Evolutionary conservation across 495 filamentous ascomycete species (phyloP).

Genomic region (Talaromyces borbonicus): DNA sequence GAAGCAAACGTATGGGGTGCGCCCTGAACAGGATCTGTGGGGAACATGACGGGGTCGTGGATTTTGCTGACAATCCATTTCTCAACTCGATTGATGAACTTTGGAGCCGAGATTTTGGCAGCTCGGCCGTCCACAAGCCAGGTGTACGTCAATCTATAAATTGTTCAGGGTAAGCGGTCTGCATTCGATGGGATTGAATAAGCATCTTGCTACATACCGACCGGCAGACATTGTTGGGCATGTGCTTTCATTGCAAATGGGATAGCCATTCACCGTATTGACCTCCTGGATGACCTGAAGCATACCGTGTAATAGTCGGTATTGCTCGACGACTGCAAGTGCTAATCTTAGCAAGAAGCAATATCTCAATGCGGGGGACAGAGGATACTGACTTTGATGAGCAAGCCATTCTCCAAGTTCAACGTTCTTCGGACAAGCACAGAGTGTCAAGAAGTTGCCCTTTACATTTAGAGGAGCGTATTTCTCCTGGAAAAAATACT

Average conservation of each 20-base stretch:
- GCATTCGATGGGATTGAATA: no score
- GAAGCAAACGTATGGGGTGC: slow-evolving; percentile 49
- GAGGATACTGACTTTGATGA: slow-evolving; percentile 63
- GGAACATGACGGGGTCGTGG: slow-evolving; percentile 76
- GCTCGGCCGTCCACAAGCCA: slow-evolving; percentile 55
- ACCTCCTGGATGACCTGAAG: slow-evolving; percentile 71
- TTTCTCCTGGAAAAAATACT: slow-evolving; percentile 69
- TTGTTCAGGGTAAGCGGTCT: neutral
- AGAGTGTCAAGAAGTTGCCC: slow-evolving; percentile 92
- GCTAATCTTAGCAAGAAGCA: neutral
- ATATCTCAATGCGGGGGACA: neutral
- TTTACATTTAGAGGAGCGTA: slow-evolving; percentile 82
- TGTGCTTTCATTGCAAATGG: slow-evolving; percentile 70
- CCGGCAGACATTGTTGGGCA: slow-evolving; percentile 91
- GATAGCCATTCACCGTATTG: slow-evolving; percentile 56
- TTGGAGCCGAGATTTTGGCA: slow-evolving; percentile 61
- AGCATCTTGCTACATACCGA: slow-evolving; percentile 60
- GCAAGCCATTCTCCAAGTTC: slow-evolving; percentile 91
- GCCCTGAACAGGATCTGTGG: slow-evolving; percentile 56
- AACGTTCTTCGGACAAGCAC: slow-evolving; percentile 77
- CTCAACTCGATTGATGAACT: slow-evolving; percentile 87
- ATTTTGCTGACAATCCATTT: slow-evolving; percentile 92
- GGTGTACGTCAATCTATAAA: slow-evolving; percentile 72
- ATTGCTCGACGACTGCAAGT: slow-evolving; percentile 73
- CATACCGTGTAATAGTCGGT: slow-evolving; percentile 75